A percentile compares a stretch with the other conserved stretches of the same genome.
phyloP scores from a whole-genome alignment of 495 filamentous ascomycete species.

The Lepraria neglecta region DNA sequence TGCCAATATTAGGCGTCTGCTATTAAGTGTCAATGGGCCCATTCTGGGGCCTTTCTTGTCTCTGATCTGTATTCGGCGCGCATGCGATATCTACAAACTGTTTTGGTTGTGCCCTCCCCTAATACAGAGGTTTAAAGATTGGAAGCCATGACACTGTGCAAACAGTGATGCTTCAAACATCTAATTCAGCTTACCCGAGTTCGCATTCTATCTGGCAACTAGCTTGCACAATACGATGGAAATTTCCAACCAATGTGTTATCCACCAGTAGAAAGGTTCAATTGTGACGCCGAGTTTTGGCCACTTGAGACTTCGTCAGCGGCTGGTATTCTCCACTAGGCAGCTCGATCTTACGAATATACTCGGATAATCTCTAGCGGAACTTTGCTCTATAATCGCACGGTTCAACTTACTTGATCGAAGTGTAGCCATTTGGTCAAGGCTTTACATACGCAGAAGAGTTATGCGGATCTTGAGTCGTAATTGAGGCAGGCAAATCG shows the following conservation, averaged over 20 bases:
- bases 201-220: background rate
- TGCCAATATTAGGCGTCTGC: background rate
- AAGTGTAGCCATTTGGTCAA: background rate
- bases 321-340: background rate
- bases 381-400: conserved; percentile 7
- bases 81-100: background rate
- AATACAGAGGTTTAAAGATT: background rate
- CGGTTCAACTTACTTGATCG: conserved; percentile 5
- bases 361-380: background rate
- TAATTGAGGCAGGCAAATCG: too few species aligned
- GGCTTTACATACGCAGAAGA: too few species aligned
- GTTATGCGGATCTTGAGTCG: too few species aligned
- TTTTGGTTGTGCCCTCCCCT: background rate
- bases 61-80: too few species aligned
- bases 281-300: conserved; percentile 19
- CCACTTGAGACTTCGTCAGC: conserved; percentile 10
- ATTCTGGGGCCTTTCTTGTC: background rate
- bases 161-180: background rate
- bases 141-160: background rate
- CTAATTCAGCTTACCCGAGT: background rate
- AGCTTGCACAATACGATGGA: conserved; percentile 31
- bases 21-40: background rate
- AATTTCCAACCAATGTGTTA: background rate
- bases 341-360: conserved; percentile 12
- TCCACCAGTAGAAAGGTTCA: conserved; percentile 12